Conservation (phyloP, 2,329 filamentous ascomycete species). For the Fusarium sambucinum region DNA sequence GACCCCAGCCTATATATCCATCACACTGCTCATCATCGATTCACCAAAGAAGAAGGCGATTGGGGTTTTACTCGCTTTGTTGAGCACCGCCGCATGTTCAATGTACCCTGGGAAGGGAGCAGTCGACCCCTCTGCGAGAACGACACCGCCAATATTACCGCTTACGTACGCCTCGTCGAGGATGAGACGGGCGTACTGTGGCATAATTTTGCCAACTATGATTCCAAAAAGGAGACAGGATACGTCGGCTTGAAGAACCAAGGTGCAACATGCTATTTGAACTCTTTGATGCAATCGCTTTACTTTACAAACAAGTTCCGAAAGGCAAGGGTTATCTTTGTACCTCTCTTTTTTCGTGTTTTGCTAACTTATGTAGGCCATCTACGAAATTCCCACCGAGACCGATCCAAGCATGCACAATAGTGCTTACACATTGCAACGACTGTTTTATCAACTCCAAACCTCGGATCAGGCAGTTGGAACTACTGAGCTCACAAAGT, state of each 20-base stretch:
- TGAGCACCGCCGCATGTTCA: constrained; percentile 88
- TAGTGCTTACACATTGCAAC: constrained; percentile 92
- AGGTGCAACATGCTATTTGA: constrained; percentile 90
- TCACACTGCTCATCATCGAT: constrained; percentile 90
- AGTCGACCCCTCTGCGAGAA: constrained; percentile 80
- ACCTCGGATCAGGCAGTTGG: constrained; percentile 85
- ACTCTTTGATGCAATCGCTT: constrained; percentile 84
- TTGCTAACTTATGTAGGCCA: constrained; percentile 69
- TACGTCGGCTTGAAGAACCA: constrained; percentile 98
- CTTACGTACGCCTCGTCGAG: constrained; percentile 84
- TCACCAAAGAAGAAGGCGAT: constrained; percentile 95
- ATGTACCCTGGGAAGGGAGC: constrained; percentile 77
- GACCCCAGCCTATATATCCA: constrained; percentile 88
- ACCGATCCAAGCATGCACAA: constrained; percentile 83
- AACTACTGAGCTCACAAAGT: constrained; percentile 93
- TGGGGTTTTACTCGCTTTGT: constrained; percentile 99
- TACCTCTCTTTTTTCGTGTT: neutral
- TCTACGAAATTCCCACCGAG: constrained; percentile 96
- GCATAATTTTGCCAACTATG: constrained; percentile 94
- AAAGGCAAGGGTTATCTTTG: constrained; percentile 68
- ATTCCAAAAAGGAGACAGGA: constrained; percentile 99
- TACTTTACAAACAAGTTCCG: constrained; percentile 94
- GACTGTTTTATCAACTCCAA: constrained; percentile 94
- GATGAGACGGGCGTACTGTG: constrained; percentile 90
- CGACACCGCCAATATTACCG: constrained; percentile 82